These are phyloP conservation scores for Zygoascus biomembranicola DNA, from an alignment of 805 yeast species.

Conservation along the genomic window DNA sequence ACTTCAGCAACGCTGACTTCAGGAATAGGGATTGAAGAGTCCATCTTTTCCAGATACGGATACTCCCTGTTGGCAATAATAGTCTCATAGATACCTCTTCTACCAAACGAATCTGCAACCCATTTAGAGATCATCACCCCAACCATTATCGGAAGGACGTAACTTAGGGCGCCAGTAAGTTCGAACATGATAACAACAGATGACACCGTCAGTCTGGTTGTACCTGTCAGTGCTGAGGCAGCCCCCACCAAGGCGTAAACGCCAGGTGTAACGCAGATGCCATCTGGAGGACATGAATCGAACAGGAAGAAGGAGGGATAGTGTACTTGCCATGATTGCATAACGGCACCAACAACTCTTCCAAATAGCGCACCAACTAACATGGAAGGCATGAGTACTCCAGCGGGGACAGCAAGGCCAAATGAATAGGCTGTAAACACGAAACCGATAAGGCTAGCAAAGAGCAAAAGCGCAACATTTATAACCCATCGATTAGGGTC, in stretches of 20 bases:
- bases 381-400: constrained; percentile 94
- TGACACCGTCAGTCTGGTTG: constrained; percentile 70
- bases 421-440: constrained; percentile 59
- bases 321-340: constrained; percentile 41
- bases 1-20: constrained; percentile 28
- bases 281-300: constrained; percentile 36
- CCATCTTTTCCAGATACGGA: constrained; percentile 32
- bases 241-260: constrained; percentile 88
- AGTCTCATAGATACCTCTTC: constrained; percentile 53
- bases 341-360: constrained; percentile 68
- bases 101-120: constrained; percentile 54
- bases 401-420: constrained; percentile 81
- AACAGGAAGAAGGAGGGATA: constrained; percentile 30
- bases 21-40: constrained; percentile 35
- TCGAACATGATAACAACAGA: constrained; percentile 77
- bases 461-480: constrained; percentile 25
- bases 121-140: constrained; percentile 71
- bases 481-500: constrained; percentile 15
- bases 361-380: constrained; percentile 95
- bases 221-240: constrained; percentile 72
- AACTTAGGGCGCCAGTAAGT: constrained; percentile 76
- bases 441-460: constrained; percentile 43
- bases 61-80: constrained; percentile 37
- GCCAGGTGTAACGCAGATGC: constrained; percentile 66
- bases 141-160: constrained; percentile 78